Evolutionary conservation across 2,329 filamentous ascomycete genomes (phyloP), one percentile per base, ranked within the genome.

Genomic region (Colletotrichum chlorophyti): DNA sequence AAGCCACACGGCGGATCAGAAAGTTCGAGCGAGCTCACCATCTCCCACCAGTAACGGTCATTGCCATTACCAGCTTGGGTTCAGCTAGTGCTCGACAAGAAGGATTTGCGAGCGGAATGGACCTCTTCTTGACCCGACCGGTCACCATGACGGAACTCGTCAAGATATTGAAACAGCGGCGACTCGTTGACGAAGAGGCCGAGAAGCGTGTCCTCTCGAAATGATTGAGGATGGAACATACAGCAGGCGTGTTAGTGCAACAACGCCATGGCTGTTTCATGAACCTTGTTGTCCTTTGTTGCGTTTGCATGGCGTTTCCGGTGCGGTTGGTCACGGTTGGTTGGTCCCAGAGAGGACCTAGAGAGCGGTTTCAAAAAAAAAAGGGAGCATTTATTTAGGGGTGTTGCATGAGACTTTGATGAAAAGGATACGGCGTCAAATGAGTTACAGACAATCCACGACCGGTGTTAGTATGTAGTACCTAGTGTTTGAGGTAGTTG

Each of bases 101-200:
- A 54, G 77, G 77, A 0, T 77, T 77, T 51, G 74, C 71, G 10
- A 74, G 70, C 51, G 78, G 78, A 2, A 72, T 80, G 37, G 77
- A 81, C 63, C 59, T 79, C 2, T 79, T 79, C 59, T 61, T 81
- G 37, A 78, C 78, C 58, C 79, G 79, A 63, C 78, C 78, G 2
- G 76, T 80, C 7, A 64, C 71, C 11, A 61, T 75, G 19, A 68
- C 66, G 2, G 71, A 76, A 45, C 63, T 77, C 21, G 50, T 60
- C 23, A 49, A 49, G 23, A 63, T 63, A 10, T 17, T 63, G 17
- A 53, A 49, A 17, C 51, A 55, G 45, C 48, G 57, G 26, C 43
- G 31, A 40, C 15, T 60, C 10, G 51, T 60, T 14, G 51, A 60
- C 15, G 57, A 57, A 4, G 37, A 47, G 19, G 37, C 14, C 12